Conservation (phyloP, 805 yeast species). For the Candida odintsovae region DNA sequence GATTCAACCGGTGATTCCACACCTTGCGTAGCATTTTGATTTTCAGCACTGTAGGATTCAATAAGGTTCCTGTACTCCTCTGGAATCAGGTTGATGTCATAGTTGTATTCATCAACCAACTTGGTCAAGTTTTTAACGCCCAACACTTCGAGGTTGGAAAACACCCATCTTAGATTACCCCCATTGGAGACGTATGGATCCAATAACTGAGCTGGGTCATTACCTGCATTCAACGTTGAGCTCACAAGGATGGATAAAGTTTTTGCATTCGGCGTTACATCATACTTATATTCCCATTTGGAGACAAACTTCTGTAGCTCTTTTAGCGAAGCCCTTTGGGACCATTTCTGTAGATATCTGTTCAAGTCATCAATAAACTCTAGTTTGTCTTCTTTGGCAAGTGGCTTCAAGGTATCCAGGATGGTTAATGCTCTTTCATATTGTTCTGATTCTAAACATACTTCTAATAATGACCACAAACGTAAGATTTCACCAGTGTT, state of each 20-base stretch:
- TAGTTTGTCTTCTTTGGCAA: constrained; percentile 33
- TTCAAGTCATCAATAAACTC: constrained; percentile 64
- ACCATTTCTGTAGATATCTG: constrained; percentile 44
- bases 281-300: constrained; percentile 26
- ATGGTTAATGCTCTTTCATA: constrained; percentile 66
- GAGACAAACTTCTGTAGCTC: constrained; percentile 40
- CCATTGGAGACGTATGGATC: constrained; percentile 26
- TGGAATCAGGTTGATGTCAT: constrained; percentile 23
- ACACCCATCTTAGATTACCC: constrained; percentile 16
- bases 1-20: background rate
- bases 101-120: constrained; percentile 16
- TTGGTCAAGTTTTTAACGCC: constrained; percentile 40
- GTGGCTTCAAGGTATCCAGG: constrained; percentile 52
- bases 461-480: constrained; percentile 74
- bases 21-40: background rate
- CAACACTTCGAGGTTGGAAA: constrained; percentile 39
- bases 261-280: constrained; percentile 42
- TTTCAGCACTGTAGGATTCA: constrained; percentile 1
- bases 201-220: constrained; percentile 19
- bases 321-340: constrained; percentile 32
- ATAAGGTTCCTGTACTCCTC: constrained; percentile 29
- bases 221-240: constrained; percentile 14
- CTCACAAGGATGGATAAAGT: constrained; percentile 54
- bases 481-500: constrained; percentile 53
- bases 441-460: constrained; percentile 62